Evolutionary conservation across 805 yeast genomes (phyloP), one percentile per base, ranked within the genome.

Genomic region (Pichia exigua): DNA sequence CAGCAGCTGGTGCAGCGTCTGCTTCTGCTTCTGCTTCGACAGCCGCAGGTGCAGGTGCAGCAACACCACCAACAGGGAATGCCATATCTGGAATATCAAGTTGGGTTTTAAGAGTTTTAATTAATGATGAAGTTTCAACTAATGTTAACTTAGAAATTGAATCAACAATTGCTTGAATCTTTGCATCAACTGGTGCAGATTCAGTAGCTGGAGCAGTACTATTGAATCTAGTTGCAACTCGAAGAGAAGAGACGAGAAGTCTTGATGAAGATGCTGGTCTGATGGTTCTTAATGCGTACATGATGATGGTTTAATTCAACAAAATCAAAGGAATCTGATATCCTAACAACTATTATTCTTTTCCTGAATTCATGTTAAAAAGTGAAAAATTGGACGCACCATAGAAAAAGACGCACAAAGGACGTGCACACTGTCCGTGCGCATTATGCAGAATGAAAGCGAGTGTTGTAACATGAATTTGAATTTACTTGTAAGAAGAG

Each of bases 71-170:
- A 38, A 81, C 78, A 57, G 96, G 92, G 72, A 88, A 78, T 5
- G 96, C 79, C 61, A 91, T 89, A 67, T 94, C 99, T 58, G 97
- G 88, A 59, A 94, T 94, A 73, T 94, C 90, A 62, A 94, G 82
- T 66, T 83, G 84, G 44, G 83, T 73, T 73, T 84, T 84, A 67
- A 88, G 76, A 65, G 88, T 96, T 41, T 81, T 67, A 57, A 94
- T 87, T 65, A 94, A 79, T 28, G 84, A 69, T n/a, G 96, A 84
- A 22, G 98, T 92, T 74, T 94, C 99, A 65, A 91, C 76, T 52
- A 94, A 78, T n/a, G 95, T 90, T 67, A 94, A 78, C 61, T 86
- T 79, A 49, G 97, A 82, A 66, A 94, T 94, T 64, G 87, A 87
- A 65, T 88, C 94, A 50, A 94, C 99, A 61, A 94, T 91, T 50